A percentile compares a stretch with the other conserved stretches of the same genome.
phyloP scores from a whole-genome alignment of 2,329 filamentous ascomycete species.

The Shiraia bambusicola region DNA sequence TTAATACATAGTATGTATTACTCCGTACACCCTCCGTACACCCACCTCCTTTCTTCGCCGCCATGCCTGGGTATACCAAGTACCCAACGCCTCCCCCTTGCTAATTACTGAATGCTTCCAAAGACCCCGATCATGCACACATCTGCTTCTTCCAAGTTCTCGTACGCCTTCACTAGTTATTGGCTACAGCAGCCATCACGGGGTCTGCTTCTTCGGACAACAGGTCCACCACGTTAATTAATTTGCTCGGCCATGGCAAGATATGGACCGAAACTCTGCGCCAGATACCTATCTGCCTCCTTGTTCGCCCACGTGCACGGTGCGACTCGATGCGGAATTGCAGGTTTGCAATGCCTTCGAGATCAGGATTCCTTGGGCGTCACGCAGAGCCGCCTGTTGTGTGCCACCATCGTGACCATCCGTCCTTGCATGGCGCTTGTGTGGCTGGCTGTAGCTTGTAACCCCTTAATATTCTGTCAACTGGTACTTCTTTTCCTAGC shows the following conservation, averaged over 20 bases:
- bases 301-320: conserved; percentile 39
- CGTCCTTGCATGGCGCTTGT: conserved; percentile 16
- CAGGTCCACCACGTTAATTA: conserved; percentile 11
- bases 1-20: too few relatives aligned
- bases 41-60: conserved; percentile 5
- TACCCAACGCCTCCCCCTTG: conserved; percentile 14
- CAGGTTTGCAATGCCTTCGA: conserved; percentile 21
- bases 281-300: conserved; percentile 3
- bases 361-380: conserved; percentile 26
- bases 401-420: conserved; percentile 18
- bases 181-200: conserved; percentile 28
- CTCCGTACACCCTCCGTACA: too few relatives aligned
- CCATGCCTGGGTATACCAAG: not conserved
- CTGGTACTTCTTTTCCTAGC: too few relatives aligned
- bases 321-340: conserved; percentile 27
- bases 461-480: not conserved
- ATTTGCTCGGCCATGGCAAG: conserved; percentile 12
- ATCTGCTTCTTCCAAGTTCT: conserved; percentile 29
- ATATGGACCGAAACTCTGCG: conserved; percentile 7
- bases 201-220: conserved; percentile 11
- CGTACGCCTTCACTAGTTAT: too few relatives aligned
- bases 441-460: conserved; percentile 27
- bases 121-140: conserved; percentile 11
- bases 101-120: conserved; percentile 11
- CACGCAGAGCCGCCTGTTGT: conserved; percentile 22